phyloP scores from a whole-genome alignment of 1,284 basidiomycete species.

The Microbotryum saponariae region DNA sequence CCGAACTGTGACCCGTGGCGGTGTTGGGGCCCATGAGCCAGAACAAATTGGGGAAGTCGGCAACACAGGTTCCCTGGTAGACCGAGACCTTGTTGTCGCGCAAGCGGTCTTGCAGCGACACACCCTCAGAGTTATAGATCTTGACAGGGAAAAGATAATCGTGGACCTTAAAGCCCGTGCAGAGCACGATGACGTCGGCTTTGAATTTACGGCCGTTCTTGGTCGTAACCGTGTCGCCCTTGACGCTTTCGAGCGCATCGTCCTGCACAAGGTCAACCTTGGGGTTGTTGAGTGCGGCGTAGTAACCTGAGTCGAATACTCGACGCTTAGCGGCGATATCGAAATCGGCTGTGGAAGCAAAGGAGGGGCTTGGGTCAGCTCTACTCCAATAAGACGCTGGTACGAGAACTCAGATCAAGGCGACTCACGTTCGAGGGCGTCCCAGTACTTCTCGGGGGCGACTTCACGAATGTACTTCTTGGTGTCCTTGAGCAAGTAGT shows the following conservation, averaged over 20 bases:
- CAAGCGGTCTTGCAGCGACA: slow-evolving; percentile 14
- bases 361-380: too few relatives aligned
- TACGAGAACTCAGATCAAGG: too few relatives aligned
- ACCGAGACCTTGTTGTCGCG: slow-evolving; percentile 12
- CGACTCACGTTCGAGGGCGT: slow-evolving; percentile 9
- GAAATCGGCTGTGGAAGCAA: slow-evolving; percentile 15
- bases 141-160: slow-evolving; percentile 31
- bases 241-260: slow-evolving; percentile 13
- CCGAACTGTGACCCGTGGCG: slow-evolving; percentile 30
- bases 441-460: slow-evolving; percentile 26
- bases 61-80: slow-evolving; percentile 21
- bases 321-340: slow-evolving; percentile 31
- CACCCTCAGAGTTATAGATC: slow-evolving; percentile 23
- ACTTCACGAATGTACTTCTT: slow-evolving; percentile 17
- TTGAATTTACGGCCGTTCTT: slow-evolving; percentile 16
- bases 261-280: slow-evolving; percentile 26
- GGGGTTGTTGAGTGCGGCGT: slow-evolving; percentile 9
- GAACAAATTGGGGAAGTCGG: slow-evolving; percentile 26
- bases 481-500: slow-evolving; percentile 1
- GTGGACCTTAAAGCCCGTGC: slow-evolving; percentile 26
- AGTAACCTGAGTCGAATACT: slow-evolving; percentile 27
- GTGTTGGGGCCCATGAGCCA: slow-evolving; percentile 31
- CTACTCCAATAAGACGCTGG: too few relatives aligned
- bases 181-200: slow-evolving; percentile 27
- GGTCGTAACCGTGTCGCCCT: slow-evolving; percentile 18